Evolutionary conservation across 345 rosid genomes (phyloP), one percentile per base, ranked within the genome.

Genomic region (Moringa oleifera): DNA sequence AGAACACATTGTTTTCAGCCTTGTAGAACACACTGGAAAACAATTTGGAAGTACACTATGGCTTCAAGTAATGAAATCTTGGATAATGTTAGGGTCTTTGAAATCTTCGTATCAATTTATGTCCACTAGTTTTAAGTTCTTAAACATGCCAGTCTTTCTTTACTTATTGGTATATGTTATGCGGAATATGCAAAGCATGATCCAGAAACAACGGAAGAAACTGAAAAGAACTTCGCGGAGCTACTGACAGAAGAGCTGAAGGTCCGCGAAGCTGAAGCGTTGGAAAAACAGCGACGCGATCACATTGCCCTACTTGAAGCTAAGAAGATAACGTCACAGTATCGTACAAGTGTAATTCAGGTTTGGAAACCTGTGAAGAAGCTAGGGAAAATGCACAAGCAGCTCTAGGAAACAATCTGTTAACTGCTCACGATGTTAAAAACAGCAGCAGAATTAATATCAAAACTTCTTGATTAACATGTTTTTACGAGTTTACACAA

Each of bases 341-440:
- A 88, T 72, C 99, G 19, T 97, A 94, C 79, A 94, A 90, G 67
- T 90, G 97, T 73, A 94, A 85, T 74, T 86, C 97, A 0, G 99
- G 97, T 50, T 88, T 94, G 97, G 99, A 88, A 79, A 90, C 97
- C 2, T 90, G 97, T 66, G 99, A 94, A 77, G 99, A 81, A 75
- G 93, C 97, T 8, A 76, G 99, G 75, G 99, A 93, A 71, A 93
- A 83, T 64, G 77, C 97, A 0, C 96, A 88, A 67, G 82, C 77
- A 18, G 80, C 90, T 31, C 72, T 88, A 65, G 83, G n/a, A n/a
- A n/a, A n/a, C n/a, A n/a, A n/a, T n/a, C n/a, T n/a, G n/a, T n/a
- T n/a, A n/a, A n/a, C n/a, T n/a, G n/a, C n/a, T n/a, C n/a, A n/a
- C n/a, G n/a, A n/a, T n/a, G n/a, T n/a, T n/a, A n/a, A n/a, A n/a